A percentile compares a stretch with the other conserved stretches of the same genome.
Conservation (phyloP, 2,329 filamentous ascomycete species). For the Tothia fuscella region DNA sequence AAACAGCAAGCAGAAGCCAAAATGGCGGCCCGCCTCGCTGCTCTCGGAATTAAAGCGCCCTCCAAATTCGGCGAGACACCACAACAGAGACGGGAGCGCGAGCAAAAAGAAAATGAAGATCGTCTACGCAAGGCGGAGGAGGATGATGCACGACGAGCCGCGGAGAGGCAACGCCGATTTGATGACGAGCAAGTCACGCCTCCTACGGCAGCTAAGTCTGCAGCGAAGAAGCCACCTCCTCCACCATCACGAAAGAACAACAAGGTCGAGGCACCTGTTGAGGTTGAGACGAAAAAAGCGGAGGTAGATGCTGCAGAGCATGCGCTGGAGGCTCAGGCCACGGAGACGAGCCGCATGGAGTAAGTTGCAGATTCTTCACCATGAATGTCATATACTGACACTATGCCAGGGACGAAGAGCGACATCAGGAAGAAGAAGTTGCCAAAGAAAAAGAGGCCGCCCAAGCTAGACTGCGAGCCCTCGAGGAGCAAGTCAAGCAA, state of each 20-base stretch:
- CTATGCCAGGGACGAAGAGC: slow-evolving; percentile 54
- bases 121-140: slow-evolving; percentile 84
- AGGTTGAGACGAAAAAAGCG: not conserved
- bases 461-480: slow-evolving; percentile 68
- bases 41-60: slow-evolving; percentile 78
- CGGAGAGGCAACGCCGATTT: slow-evolving; percentile 72
- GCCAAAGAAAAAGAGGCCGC: slow-evolving; percentile 69
- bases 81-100: slow-evolving; percentile 76
- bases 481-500: slow-evolving; percentile 87
- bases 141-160: slow-evolving; percentile 79
- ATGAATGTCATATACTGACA: slow-evolving; percentile 17
- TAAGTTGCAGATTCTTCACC: slow-evolving; percentile 41
- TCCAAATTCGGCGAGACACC: slow-evolving; percentile 65
- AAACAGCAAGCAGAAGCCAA: slow-evolving; percentile 94
- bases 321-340: slow-evolving; percentile 40
- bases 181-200: slow-evolving; percentile 62
- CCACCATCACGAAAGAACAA: slow-evolving; percentile 63
- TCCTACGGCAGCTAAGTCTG: slow-evolving; percentile 36
- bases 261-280: slow-evolving; percentile 32
- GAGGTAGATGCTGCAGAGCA: slow-evolving; percentile 37
- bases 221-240: slow-evolving; percentile 43
- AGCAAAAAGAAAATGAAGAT: slow-evolving; percentile 75
- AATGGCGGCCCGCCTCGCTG: slow-evolving; percentile 91
- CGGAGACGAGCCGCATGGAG: slow-evolving; percentile 59
- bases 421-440: slow-evolving; percentile 67